Evolutionary conservation across 805 yeast genomes (phyloP).

Genomic region (Saturnispora silvae): DNA sequence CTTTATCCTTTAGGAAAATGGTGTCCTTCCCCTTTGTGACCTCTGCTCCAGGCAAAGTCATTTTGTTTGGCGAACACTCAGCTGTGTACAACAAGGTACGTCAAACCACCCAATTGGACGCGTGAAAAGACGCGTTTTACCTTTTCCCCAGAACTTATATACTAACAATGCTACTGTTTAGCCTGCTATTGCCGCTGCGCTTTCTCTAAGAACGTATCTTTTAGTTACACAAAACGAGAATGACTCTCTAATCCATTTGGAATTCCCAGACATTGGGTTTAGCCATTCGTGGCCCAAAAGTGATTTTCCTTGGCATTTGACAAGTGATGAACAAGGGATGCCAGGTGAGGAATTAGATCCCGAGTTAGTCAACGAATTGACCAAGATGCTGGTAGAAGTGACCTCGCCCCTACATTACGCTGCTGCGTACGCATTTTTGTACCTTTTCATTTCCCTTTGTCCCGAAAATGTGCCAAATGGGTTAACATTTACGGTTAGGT

Average conservation of each 20-base stretch:
- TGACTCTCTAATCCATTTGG: conserved; percentile 40
- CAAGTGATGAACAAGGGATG: conserved; percentile 19
- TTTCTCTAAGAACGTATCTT: conserved; percentile 74
- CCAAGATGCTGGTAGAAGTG: conserved; percentile 34
- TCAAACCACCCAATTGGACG: conserved; percentile 5
- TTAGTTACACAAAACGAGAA: conserved; percentile 41
- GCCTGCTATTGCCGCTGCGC: conserved; percentile 95
- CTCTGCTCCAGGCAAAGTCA: conserved; percentile 95
- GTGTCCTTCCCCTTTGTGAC: conserved; percentile 49
- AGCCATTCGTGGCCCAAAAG: conserved; percentile 49
- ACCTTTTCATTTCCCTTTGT: conserved; percentile 57
- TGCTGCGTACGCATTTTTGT: conserved; percentile 77
- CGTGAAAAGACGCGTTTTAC: neutral
- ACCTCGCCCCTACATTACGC: conserved; percentile 53
- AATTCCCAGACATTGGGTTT: conserved; percentile 76
- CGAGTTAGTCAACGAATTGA: conserved; percentile 41
- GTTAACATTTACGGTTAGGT: conserved; percentile 53
- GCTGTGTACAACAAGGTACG: conserved; percentile 73
- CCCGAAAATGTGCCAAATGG: conserved; percentile 35
- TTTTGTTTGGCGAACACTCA: conserved; percentile 93
- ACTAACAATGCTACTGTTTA: conserved; percentile 16
- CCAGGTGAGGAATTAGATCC: conserved; percentile 49
- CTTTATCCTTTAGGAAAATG: too few relatives aligned
- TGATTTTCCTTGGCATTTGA: conserved; percentile 52
- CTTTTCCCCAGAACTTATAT: conserved; percentile 2